Base-by-base conservation (phyloP, 2,329 filamentous ascomycete species). In the Claviceps sp. region DNA sequence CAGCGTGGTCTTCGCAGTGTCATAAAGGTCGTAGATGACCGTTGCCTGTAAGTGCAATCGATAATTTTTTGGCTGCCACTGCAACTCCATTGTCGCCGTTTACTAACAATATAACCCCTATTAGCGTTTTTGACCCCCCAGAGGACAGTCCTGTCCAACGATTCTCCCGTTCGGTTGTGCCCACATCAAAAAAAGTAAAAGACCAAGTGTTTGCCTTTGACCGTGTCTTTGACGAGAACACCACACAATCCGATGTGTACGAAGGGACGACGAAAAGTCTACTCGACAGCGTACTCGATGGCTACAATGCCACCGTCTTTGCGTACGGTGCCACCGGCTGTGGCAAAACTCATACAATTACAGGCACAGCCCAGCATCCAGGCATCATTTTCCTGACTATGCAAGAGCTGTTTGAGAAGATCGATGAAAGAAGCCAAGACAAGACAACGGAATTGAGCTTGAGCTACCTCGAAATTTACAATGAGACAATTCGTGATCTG, bases 321-420 rank as follows among this genome's bases (percentile, higher is more conserved):
- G 93, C 93, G 48, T 98, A 98, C 67, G 93, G 93, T 59, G 93
- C 93, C 41, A 98, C 93, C 0, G 93, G 93, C 41, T 98, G 93
- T 68, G 93, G 93, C 68, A 98, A 98, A 72, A 98, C 93, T 24
- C 93, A 98, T 67, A 98, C 93, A 9, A 98, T 98, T 62, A 88
- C 85, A 3, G 93, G 93, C 58, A 96, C 91, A 0, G 72, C 88
- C 1, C 86, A 95, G 65, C 86, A 95, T 63, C 93, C 93, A 0
- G 93, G 93, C 53, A 97, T 98, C 62, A 98, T 98, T 65, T 98
- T 97, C 70, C 72, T 98, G 61, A 97, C 93, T 1, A 98, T 98
- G 90, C 91, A 97, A 68, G 93, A 98, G 69, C 75, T 98, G 24
- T 98, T 98, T 63, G 93, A 98, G 71, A 88, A 91, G 67, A 95